These are phyloP conservation scores for Globisporangium megalacanthum DNA, from an alignment of 352 stramenopile genomes.

Conservation along the genomic window DNA sequence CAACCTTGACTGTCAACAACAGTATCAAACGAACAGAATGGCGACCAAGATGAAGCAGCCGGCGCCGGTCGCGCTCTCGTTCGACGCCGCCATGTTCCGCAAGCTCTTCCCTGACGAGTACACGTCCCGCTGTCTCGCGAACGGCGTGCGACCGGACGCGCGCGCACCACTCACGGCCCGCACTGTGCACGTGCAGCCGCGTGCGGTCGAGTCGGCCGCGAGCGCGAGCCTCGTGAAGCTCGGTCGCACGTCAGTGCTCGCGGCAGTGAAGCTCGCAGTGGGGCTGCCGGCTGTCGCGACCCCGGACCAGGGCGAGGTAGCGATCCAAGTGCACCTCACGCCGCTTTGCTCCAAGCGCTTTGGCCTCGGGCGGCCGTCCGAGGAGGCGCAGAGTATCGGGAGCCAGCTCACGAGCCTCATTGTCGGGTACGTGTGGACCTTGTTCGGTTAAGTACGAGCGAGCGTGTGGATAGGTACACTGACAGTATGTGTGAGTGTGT, in stretches of 20 bases:
- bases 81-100: constrained; percentile 62
- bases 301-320: constrained; percentile 73
- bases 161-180: constrained; percentile 40
- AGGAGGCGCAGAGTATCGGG: constrained; percentile 72
- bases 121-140: constrained; percentile 53
- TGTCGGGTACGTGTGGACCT: constrained; percentile 32
- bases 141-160: constrained; percentile 51
- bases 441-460: not conserved
- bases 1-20: no score
- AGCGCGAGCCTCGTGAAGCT: constrained; percentile 75
- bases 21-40: no score
- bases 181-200: constrained; percentile 56
- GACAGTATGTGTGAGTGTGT: constrained; percentile 1
- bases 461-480: not conserved
- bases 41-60: no score
- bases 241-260: constrained; percentile 64
- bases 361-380: constrained; percentile 56
- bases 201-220: constrained; percentile 52
- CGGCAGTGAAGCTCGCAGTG: constrained; percentile 69
- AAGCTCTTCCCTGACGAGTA: constrained; percentile 78
- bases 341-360: constrained; percentile 75
- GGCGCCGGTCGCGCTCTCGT: constrained; percentile 30
- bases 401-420: constrained; percentile 74
- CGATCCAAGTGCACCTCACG: constrained; percentile 76
- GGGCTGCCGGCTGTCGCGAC: constrained; percentile 59